Evolutionary conservation across 2,329 filamentous ascomycete genomes (phyloP), one percentile per base, ranked within the genome.

Genomic region (Colletotrichum caudatum): DNA sequence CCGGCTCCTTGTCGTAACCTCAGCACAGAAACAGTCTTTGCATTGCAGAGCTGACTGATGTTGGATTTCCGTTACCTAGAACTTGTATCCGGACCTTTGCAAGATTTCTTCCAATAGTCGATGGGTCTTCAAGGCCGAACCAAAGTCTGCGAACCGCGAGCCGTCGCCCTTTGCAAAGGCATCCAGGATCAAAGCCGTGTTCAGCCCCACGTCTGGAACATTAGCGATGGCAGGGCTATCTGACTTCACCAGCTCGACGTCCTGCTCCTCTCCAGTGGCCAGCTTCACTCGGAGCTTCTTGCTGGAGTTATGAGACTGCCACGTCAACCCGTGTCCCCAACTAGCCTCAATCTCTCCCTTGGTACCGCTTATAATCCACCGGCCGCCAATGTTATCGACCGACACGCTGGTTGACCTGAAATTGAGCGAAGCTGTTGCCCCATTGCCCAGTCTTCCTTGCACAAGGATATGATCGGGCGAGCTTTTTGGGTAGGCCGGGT

Each of bases 351-450:
- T 74, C 75, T 82, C 80, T 0, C 81, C 81, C 61, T 81, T 74
- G 8, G 78, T 80, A 20, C 81, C 82, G 1, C 78, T 77, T 66
- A 83, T 82, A 37, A 78, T 68, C 80, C 81, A 83, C 18, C 76
- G 76, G 29, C 79, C 62, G 12, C 71, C 74, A n/a, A 69, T 68
- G 6, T 67, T 74, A 57, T 79, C 77, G 9, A 77, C 68, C 0
- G 76, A 44, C 1, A 48, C 50, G 3, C 63, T 66, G 2, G 76
- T 51, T 9, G 77, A 76, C 46, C 77, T 76, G 41, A 75, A 75
- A 53, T 72, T 72, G 35, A 83, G 67, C 18, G 77, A 79, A 14
- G 76, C 80, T 6, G 78, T 50, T 2, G 76, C 79, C 23, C 78
- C 80, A 29, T 63, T 77, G n/a, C 74, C 64, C 1, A 82, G 76